These are phyloP conservation scores for Paraphaeosphaeria minitans DNA, from an alignment of 2,329 filamentous ascomycete species.

Conservation along the genomic window DNA sequence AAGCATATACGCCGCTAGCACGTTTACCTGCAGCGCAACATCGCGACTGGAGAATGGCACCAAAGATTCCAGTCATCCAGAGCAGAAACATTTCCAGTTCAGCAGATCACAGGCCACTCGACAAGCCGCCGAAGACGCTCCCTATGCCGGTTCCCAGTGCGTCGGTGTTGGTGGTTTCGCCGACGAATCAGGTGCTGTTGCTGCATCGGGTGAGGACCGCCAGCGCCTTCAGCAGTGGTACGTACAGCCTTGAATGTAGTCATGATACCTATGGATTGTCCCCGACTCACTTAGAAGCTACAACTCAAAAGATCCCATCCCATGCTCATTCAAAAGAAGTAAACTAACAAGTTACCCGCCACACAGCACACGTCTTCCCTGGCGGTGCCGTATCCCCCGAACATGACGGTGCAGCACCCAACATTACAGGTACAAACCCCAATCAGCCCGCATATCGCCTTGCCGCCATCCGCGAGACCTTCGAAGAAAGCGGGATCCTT, in stretches of 20 bases:
- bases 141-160: slow-evolving; percentile 66
- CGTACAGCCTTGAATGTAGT: not conserved
- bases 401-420: slow-evolving; percentile 71
- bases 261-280: too few species aligned
- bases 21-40: not conserved
- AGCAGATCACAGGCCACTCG: slow-evolving; percentile 37
- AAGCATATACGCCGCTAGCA: not conserved
- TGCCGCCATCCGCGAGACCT: slow-evolving; percentile 86
- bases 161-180: slow-evolving; percentile 82
- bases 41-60: not conserved
- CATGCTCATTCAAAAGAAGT: slow-evolving; percentile 63
- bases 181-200: slow-evolving; percentile 83
- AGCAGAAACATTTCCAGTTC: slow-evolving; percentile 39
- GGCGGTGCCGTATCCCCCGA: slow-evolving; percentile 80
- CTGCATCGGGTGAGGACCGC: slow-evolving; percentile 78
- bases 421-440: slow-evolving; percentile 54
- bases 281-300: not conserved
- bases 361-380: slow-evolving; percentile 90
- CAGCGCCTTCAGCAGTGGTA: slow-evolving; percentile 1
- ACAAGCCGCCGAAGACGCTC: slow-evolving; percentile 43
- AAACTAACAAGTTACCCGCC: not conserved
- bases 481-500: slow-evolving; percentile 92
- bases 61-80: slow-evolving; percentile 1
- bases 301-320: slow-evolving; percentile 54
- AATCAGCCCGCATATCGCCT: slow-evolving; percentile 78